Base-by-base conservation (phyloP, 192 early-diverging fungal species). In the Podochytrium sp. region DNA sequence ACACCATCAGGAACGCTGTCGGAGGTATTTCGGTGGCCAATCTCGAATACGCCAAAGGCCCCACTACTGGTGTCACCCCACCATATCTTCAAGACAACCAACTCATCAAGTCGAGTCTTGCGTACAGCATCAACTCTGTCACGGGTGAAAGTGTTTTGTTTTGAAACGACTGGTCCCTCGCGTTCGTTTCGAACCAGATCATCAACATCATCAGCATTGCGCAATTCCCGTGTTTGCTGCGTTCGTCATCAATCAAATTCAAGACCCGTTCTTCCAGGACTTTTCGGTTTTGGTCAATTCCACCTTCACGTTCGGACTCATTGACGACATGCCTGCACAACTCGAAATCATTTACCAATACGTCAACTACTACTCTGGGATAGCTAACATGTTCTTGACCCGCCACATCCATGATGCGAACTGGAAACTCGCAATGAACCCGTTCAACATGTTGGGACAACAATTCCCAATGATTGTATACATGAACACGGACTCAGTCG, bases 401-500 rank as follows among this genome's bases (percentile, higher is more conserved):
- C n/a, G 59, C 14, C 10, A 47, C 20, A 39, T n/a, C 16, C 16
- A 7, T 6, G 23, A 35, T 10, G 33, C 10, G 27, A 34, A 7
- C 18, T 61, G 59, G 59, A n/a, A 39, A 61, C 30, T 39, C 6
- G 27, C 7, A 34, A 27, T 61, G 10, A 6, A 61, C 27, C 14
- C 38, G 12, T 6, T 12, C 6, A 7, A 7, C 5, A 33, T 39
- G 27, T 6, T 39, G 12, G 14, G 23, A 39, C 41, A 20, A 20
- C 2, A 16, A 18, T 61, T 29, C 18, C 53, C 61, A 7, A 25
- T 58, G 23, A 7, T 72, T 5, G 37, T 25, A 18, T 72, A 72
- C 35, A 3, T 72, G 55, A 60, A 61, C 35, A 14, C 42, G 0
- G 70, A 72, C 39, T 4, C 59, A n/a, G 38, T 61, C 14, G 59